A percentile compares a stretch with the other conserved stretches of the same genome.
phyloP scores from a whole-genome alignment of 179 eudicot species.

The Spinacia oleracea region DNA sequence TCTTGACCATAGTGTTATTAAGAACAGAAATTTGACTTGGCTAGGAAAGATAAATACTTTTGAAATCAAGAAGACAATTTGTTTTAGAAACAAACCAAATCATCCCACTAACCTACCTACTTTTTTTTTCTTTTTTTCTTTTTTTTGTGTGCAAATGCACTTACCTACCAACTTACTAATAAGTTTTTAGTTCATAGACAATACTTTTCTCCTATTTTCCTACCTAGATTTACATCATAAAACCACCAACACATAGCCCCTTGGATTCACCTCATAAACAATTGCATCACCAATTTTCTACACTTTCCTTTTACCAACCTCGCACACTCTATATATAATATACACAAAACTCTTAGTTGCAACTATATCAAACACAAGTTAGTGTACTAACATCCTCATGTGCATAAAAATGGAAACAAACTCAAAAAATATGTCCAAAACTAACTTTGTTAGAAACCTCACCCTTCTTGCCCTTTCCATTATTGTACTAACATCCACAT shows the following conservation, averaged over 20 bases:
- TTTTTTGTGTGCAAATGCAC: neutral
- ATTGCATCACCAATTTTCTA: neutral
- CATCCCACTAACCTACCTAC: constrained; percentile 7
- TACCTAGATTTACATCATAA: constrained; percentile 18
- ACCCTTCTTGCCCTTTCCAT: constrained; percentile 22
- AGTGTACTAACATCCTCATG: neutral
- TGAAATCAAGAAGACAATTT: neutral
- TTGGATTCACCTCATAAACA: constrained; percentile 17
- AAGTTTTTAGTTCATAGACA: neutral
- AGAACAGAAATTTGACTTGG: constrained; percentile 8
- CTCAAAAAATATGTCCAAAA: constrained; percentile 23
- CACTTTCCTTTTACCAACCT: neutral
- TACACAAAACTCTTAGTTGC: neutral
- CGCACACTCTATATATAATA: neutral
- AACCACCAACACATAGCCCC: constrained; percentile 28
- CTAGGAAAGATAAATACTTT: neutral
- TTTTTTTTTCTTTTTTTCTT: too few relatives aligned
- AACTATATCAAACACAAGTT: neutral
- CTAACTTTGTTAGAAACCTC: constrained; percentile 22
- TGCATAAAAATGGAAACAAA: constrained; percentile 20
- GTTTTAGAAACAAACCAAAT: neutral
- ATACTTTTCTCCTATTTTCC: neutral
- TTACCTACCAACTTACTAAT: constrained; percentile 14
- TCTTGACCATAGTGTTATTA: neutral
- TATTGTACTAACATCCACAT: constrained; percentile 13